Conservation (phyloP, 192 early-diverging fungal species). For the Coemansia reversa region DNA sequence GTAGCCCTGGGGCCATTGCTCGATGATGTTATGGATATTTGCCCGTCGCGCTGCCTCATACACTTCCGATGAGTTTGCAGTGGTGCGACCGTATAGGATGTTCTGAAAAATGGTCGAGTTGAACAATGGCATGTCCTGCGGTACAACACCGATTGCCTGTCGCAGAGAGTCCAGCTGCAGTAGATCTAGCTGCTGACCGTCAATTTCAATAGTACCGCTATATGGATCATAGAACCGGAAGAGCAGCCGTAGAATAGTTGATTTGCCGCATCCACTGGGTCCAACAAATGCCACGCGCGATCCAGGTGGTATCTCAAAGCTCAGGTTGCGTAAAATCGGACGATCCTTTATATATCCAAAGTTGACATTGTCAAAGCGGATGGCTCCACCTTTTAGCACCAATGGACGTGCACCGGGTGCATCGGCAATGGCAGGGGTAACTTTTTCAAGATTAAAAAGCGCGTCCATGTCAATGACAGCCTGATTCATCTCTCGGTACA, state of each 20-base stretch:
- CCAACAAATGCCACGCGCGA: conserved; percentile 90
- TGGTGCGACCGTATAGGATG: conserved; percentile 82
- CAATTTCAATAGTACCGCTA: conserved; percentile 75
- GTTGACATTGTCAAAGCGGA: conserved; percentile 81
- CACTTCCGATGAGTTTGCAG: conserved; percentile 62
- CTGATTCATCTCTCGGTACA: conserved; percentile 96
- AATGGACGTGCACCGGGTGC: conserved; percentile 59
- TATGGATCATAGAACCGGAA: conserved; percentile 94
- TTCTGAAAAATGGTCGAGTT: conserved; percentile 92
- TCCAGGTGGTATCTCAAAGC: conserved; percentile 83
- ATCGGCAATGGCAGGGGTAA: conserved; percentile 58
- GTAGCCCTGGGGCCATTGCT: conserved; percentile 60
- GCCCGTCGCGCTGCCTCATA: conserved; percentile 59
- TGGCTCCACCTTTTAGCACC: conserved; percentile 65
- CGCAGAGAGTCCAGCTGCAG: conserved; percentile 82
- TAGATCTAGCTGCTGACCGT: conserved; percentile 78
- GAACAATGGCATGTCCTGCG: conserved; percentile 91
- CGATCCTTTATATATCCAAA: conserved; percentile 87
- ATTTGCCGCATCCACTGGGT: conserved; percentile 91
- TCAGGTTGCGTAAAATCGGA: conserved; percentile 69
- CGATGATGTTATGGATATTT: conserved; percentile 63
- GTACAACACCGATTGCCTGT: conserved; percentile 78
- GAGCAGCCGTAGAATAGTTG: conserved; percentile 77
- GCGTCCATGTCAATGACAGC: conserved; percentile 96
- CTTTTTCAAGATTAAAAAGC: conserved; percentile 83